Evolutionary conservation across 2,329 filamentous ascomycete genomes (phyloP), one percentile per base, ranked within the genome.

Genomic region (Fusarium metavorans): DNA sequence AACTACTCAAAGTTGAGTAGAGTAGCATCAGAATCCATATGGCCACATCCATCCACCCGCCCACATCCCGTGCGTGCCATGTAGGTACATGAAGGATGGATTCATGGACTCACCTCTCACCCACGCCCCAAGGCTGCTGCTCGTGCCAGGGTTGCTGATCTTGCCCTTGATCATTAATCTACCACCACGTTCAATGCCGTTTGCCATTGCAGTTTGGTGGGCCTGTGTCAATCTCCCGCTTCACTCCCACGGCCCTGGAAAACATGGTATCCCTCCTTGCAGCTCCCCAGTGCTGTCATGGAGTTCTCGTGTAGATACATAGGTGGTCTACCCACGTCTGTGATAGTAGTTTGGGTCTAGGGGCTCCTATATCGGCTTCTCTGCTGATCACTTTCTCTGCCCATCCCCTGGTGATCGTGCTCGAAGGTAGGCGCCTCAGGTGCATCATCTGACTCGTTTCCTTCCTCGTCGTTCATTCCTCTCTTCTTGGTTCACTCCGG

Each of bases 311-410:
- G 41, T 41, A 39, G 32, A 16, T 39, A 45, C 35, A 50, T 39
- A 57, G 16, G 25, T 52, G n/a, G 48, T 52, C 10, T 52, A 52
- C 48, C 48, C 48, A 52, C 48, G 48, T 32, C 48, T 27, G 25
- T 52, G 48, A 32, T 52, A n/a, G 48, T 52, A n/a, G 50, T 57
- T 9, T 63, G 60, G 32, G 37, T 43, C 59, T 39, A 63, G 54
- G 41, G 30, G 34, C 69, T 73, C 72, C 72, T 75, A 67, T 25
- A 71, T 68, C 73, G 66, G 73, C 63, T 43, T 6, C 27, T 56
- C 34, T 35, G 41, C 20, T 16, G 20, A 57, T 43, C 32, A 10
- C 48, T 30, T 30, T 52, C 27, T 50, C 7, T 50, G 23, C 25
- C 23, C 45, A 50, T 50, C 16, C n/a, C 45, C 39, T 32, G 16